phyloP scores from a whole-genome alignment of 2,329 filamentous ascomycete species.

The Talaromyces verruculosus region DNA sequence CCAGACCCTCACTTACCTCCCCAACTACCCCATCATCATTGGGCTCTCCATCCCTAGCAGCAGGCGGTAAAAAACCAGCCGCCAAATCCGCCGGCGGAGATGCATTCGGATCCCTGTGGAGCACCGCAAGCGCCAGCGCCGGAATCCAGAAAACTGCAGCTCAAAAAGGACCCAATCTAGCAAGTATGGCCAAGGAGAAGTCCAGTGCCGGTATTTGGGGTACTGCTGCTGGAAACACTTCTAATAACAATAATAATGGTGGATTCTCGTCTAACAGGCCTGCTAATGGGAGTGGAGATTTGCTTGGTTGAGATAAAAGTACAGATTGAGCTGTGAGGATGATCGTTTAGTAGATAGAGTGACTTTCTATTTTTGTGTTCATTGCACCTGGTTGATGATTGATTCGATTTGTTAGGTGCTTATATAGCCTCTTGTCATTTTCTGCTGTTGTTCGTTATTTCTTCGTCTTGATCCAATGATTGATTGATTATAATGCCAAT shows the following conservation, averaged over 20 bases:
- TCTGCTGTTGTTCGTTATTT: not conserved
- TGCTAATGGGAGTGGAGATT: not conserved
- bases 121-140: conserved; percentile 63
- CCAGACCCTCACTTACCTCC: conserved; percentile 27
- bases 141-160: conserved; percentile 72
- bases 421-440: conserved; percentile 1
- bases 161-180: conserved; percentile 73
- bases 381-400: not conserved
- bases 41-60: conserved; percentile 37
- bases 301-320: conserved; percentile 14
- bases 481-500: not conserved
- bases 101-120: conserved; percentile 87
- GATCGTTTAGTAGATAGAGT: conserved; percentile 1
- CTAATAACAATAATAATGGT: not conserved
- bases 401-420: not conserved
- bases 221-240: conserved; percentile 39
- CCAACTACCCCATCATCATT: conserved; percentile 35
- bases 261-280: conserved; percentile 11
- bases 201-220: conserved; percentile 94
- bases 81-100: conserved; percentile 65
- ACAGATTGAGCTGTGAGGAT: not conserved
- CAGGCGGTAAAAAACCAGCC: conserved; percentile 50
- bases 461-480: not conserved
- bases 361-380: not conserved
- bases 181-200: conserved; percentile 97